phyloP scores from a whole-genome alignment of 176 grass and related monocot species.

The Cocos nucifera region DNA sequence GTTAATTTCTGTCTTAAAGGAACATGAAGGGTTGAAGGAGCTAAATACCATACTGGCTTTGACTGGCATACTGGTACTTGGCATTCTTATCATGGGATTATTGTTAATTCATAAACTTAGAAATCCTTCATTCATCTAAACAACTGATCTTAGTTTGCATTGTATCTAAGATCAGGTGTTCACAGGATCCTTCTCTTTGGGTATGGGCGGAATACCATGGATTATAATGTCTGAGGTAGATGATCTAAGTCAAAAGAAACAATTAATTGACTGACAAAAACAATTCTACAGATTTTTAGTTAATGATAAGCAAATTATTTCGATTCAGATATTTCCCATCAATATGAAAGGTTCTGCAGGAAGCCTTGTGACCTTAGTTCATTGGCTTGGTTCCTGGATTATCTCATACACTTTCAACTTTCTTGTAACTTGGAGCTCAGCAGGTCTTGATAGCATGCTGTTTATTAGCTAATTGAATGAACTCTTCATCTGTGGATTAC shows the following conservation, averaged over 20 bases:
- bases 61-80: constrained; percentile 52
- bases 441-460: constrained; percentile 25
- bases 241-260: background rate
- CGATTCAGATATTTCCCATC: constrained; percentile 66
- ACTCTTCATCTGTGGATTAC: too few species aligned
- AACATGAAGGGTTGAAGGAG: constrained; percentile 41
- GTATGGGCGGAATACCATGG: constrained; percentile 83
- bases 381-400: constrained; percentile 73
- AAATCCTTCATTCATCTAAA: too few species aligned
- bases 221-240: constrained; percentile 91
- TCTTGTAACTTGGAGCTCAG: constrained; percentile 63
- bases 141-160: background rate
- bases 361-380: constrained; percentile 77
- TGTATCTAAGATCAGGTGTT: constrained; percentile 36
- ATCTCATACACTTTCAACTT: constrained; percentile 74
- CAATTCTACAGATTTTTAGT: background rate
- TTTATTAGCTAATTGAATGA: background rate
- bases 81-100: background rate
- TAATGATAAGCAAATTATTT: too few species aligned
- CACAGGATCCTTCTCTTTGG: constrained; percentile 65
- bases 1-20: constrained; percentile 18
- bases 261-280: too few species aligned
- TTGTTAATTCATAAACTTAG: too few species aligned
- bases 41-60: constrained; percentile 45
- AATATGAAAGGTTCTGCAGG: constrained; percentile 75